Evolutionary conservation across 176 grass and related monocot genomes (phyloP).

Genomic region (maize (Zea mays)): Zm-B73-REFERENCE-NAM-5.0 NC_050100.1:206934501-206935000

Average conservation of each 20-base stretch:
- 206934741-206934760: neutral
- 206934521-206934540: neutral
- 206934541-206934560: neutral
- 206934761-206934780: slow-evolving; percentile 12
- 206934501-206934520: neutral
- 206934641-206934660: neutral
- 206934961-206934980: slow-evolving; percentile 16
- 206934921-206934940: neutral
- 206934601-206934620: neutral
- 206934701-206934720: neutral
- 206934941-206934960: neutral
- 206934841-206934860: neutral
- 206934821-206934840: slow-evolving; percentile 26
- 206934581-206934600: neutral
- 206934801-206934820: slow-evolving; percentile 18
- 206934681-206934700: neutral
- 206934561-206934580: neutral
- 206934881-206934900: slow-evolving; percentile 14
- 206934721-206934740: neutral
- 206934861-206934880: slow-evolving; percentile 31
- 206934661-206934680: neutral
- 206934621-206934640: neutral
- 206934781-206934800: slow-evolving; percentile 1
- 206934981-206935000: slow-evolving; percentile 17
- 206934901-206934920: slow-evolving; percentile 24